phyloP scores from a whole-genome alignment of 805 yeast genomes.

The Lipomyces orientalis region DNA sequence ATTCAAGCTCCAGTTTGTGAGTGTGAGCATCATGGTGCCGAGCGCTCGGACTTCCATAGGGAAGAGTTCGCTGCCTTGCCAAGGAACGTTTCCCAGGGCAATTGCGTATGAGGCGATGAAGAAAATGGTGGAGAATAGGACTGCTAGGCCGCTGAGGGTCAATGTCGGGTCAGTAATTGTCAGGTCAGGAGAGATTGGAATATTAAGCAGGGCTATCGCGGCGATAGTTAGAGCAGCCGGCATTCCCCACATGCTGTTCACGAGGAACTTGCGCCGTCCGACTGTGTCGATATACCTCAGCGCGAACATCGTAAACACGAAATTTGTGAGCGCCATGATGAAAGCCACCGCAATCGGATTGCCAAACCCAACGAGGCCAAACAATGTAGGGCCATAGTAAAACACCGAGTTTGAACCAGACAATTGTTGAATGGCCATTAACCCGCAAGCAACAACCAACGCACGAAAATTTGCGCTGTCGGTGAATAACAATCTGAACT shows the following conservation, averaged over 20 bases:
- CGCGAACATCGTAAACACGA: constrained; percentile 81
- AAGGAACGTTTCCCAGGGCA: constrained; percentile 95
- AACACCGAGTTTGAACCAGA: constrained; percentile 95
- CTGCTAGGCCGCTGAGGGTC: constrained; percentile 74
- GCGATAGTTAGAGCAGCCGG: constrained; percentile 72
- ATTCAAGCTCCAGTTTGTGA: constrained; percentile 94
- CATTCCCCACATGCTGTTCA: constrained; percentile 84
- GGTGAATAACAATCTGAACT: constrained; percentile 41
- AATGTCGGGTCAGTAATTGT: constrained; percentile 55
- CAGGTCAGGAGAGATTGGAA: constrained; percentile 57
- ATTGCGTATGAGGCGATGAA: constrained; percentile 88
- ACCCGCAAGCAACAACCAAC: constrained; percentile 75
- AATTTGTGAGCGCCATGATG: constrained; percentile 90
- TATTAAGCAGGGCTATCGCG: constrained; percentile 87
- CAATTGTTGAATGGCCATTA: constrained; percentile 72
- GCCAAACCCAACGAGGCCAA: constrained; percentile 64
- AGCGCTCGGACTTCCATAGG: constrained; percentile 91
- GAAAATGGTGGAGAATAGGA: constrained; percentile 80
- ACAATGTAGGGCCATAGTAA: constrained; percentile 92
- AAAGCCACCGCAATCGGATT: constrained; percentile 90
- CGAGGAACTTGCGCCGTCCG: constrained; percentile 82
- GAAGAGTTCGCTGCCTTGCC: constrained; percentile 95
- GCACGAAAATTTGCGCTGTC: constrained; percentile 74
- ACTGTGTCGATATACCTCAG: constrained; percentile 82
- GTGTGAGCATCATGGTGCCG: constrained; percentile 87